A percentile compares a stretch with the other conserved stretches of the same genome.
These are phyloP conservation scores for Amaranthus palmeri DNA, from an alignment of 148 eudicot genomes.

Conservation along the genomic window DNA sequence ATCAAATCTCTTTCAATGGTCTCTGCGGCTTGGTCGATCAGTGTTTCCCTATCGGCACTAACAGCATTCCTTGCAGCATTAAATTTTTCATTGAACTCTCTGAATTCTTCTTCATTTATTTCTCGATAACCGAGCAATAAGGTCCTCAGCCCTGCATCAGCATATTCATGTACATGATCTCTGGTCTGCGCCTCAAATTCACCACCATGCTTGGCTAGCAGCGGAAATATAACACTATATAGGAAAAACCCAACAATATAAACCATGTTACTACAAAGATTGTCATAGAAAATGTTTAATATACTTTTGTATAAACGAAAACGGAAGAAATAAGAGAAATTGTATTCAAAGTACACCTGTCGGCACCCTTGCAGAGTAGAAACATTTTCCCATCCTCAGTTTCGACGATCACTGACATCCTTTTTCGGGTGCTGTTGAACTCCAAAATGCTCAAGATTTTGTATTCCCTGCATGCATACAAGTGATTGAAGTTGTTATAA, in stretches of 20 bases:
- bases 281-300: not conserved
- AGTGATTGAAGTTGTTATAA: conserved; percentile 6
- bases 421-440: conserved; percentile 77
- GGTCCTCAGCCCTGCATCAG: conserved; percentile 96
- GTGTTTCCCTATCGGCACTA: conserved; percentile 65
- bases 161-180: conserved; percentile 83
- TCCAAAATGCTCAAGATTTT: conserved; percentile 64
- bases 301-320: not conserved
- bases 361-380: conserved; percentile 87
- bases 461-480: conserved; percentile 46
- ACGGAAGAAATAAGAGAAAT: not conserved
- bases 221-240: conserved; percentile 87
- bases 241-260: conserved; percentile 5
- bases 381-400: conserved; percentile 64
- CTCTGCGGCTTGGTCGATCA: conserved; percentile 65
- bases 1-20: conserved; percentile 68
- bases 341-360: conserved; percentile 45
- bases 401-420: conserved; percentile 83
- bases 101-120: conserved; percentile 55
- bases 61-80: conserved; percentile 64
- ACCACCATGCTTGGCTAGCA: conserved; percentile 56
- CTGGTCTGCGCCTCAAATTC: conserved; percentile 72
- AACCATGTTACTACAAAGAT: not conserved
- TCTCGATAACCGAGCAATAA: conserved; percentile 84
- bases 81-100: conserved; percentile 52